A percentile compares a stretch with the other conserved stretches of the same genome.
These are phyloP conservation scores for Coffea humblotiana DNA, from an alignment of 305 asterid species.

Conservation along the genomic window DNA sequence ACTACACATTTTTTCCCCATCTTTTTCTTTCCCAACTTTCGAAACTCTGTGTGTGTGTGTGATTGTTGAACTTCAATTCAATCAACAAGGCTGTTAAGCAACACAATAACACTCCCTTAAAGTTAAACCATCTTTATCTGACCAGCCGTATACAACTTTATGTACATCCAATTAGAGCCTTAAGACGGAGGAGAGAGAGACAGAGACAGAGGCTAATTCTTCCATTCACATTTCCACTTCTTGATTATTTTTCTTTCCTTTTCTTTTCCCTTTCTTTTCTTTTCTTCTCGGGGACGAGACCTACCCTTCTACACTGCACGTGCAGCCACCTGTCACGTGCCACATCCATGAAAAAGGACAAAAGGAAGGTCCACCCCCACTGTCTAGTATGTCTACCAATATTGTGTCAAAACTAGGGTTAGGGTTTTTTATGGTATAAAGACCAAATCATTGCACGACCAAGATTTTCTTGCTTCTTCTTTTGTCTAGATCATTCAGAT, in stretches of 20 bases:
- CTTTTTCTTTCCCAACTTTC: conserved; percentile 22
- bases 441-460: conserved; percentile 36
- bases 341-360: conserved; percentile 19
- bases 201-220: neutral
- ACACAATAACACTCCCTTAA: conserved; percentile 17
- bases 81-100: conserved; percentile 24
- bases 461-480: conserved; percentile 28
- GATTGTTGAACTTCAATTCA: conserved; percentile 7
- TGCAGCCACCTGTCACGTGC: conserved; percentile 32
- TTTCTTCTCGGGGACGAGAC: conserved; percentile 2
- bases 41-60: conserved; percentile 14
- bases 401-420: conserved; percentile 22
- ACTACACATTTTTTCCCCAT: neutral
- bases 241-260: neutral
- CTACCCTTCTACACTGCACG: conserved; percentile 29
- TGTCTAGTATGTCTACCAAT: neutral
- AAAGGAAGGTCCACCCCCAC: conserved; percentile 15
- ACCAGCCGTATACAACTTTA: conserved; percentile 13
- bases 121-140: conserved; percentile 17
- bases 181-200: neutral
- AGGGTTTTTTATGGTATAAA: conserved; percentile 7
- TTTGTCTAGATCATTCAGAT: conserved; percentile 17
- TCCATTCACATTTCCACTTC: neutral
- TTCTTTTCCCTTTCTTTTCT: neutral
- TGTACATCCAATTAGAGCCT: neutral